These are phyloP conservation scores for Verticillium klebahnii DNA, from an alignment of 2,329 filamentous ascomycete species.

Conservation along the genomic window DNA sequence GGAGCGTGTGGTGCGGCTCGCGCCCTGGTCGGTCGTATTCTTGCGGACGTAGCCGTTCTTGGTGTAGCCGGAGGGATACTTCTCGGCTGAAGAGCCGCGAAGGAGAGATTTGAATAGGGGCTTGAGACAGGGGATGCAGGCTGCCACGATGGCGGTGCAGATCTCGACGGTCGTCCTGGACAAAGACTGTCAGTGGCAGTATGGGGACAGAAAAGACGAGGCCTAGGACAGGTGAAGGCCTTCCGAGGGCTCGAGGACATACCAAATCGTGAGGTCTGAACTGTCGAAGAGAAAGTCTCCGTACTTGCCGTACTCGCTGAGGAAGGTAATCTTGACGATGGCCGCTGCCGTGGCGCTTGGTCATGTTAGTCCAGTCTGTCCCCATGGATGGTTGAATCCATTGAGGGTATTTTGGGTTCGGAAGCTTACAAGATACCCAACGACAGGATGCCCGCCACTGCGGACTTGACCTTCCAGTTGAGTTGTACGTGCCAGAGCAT, in stretches of 20 bases:
- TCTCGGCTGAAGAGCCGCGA: constrained; percentile 4
- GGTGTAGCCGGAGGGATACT: neutral
- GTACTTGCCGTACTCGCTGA: constrained; percentile 17
- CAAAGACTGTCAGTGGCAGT: neutral
- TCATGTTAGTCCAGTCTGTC: neutral
- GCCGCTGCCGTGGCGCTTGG: constrained; percentile 16
- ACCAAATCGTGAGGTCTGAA: constrained; percentile 22
- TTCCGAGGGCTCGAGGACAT: neutral
- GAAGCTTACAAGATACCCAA: constrained; percentile 18
- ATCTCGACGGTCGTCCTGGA: constrained; percentile 21
- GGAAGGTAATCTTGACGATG: constrained; percentile 20
- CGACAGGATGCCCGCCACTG: constrained; percentile 18
- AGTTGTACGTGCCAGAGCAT: constrained; percentile 23
- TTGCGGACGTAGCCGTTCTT: constrained; percentile 4
- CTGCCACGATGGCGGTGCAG: constrained; percentile 21
- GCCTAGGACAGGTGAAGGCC: neutral
- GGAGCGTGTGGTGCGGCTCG: neutral
- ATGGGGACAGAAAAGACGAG: too few relatives aligned
- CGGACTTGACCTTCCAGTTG: constrained; percentile 19
- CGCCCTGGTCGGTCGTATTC: neutral
- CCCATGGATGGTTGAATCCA: neutral
- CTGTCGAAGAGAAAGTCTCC: constrained; percentile 22
- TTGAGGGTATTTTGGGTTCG: neutral
- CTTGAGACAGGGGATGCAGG: constrained; percentile 20
- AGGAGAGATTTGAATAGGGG: constrained; percentile 18